Evolutionary conservation across 768 basidiomycete species (phyloP), one percentile per base, ranked within the genome.

Genomic region (Amanita jacksonii): DNA sequence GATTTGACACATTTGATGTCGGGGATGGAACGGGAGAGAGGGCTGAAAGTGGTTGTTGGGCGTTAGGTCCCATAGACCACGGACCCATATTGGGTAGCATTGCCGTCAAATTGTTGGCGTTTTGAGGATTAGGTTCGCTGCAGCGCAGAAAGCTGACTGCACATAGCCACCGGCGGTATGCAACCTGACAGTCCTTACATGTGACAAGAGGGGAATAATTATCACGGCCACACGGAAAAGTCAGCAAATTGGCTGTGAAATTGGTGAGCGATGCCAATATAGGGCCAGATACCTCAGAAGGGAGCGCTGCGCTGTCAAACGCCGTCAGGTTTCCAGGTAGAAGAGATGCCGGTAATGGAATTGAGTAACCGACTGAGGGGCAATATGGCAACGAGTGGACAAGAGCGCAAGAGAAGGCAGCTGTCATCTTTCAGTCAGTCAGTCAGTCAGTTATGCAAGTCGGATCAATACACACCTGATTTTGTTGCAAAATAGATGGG

Each of bases 111-210:
- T 62, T 56, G 20, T 62, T 51, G 39, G 64, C 58, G 37, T 61
- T 61, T 4, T 52, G 42, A 0, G 59, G 56, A 38, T 61, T 65
- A 5, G 67, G 54, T 50, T 91, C 86, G 10, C 73, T 69, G 49
- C 89, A 92, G 19, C 89, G 76, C 10, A 85, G 76, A 54, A 93
- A 72, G 7, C 79, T 76, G 12, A 81, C 62, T 16, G 76, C 58
- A 61, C 90, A 93, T 25, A 85, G 71, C 87, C 87, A 93, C 25
- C 64, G 67, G 25, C 82, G 73, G 57, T 92, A 93, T 18, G 76
- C 77, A 16, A 60, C 59, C 49, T 81, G 74, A 53, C 89, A 92
- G 57, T 85, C 81, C 10, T 73, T 69, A 54, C 90, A 93, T 3
- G 77, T 75, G 20, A 85, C 76, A 16, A 90, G 60, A 0, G 84